Evolutionary conservation across 73 alveolate genomes (phyloP), one percentile per base, ranked within the genome.

Genomic region (Paramecium sexaurelia): DNA sequence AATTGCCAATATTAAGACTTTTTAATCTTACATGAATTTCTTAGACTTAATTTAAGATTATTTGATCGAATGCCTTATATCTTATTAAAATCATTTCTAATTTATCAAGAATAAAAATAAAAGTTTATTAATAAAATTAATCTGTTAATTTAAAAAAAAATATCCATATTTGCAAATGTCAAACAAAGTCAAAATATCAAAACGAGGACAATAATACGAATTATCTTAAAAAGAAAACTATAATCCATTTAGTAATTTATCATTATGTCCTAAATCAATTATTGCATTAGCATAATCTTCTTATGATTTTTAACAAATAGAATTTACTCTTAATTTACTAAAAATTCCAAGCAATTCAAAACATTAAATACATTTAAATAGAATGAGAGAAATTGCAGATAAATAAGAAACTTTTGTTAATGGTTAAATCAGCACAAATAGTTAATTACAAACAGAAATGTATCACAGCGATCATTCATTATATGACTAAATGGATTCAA

Each of bases 361-460:
- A 37, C 87, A 73, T 10, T 17, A 73, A 35, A 37, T 15, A 2
- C 56, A 73, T 73, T 35, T 73, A 13, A 7, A 19, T 7, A 73
- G 87, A 73, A 73, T 73, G 87, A 73, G 87, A 73, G 32, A 73
- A 73, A 35, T 73, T 5, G 87, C 87, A 20, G 87, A 73, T 32
- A 73, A 73, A 73, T 73, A 73, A n/a, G 83, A 66, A 10, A 66
- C 47, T 0, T 66, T 66, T 66, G 43, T 66, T 0, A 8, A 51
- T 51, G 67, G 67, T 17, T 51, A 2, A 17, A 17, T 51, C 33
- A 51, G 32, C 13, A 17, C 22, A 5, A 51, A 51, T 51, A 51
- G 67, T 51, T 20, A 51, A 51, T 6, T 51, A 15, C 32, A 51
- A 51, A 51, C 67, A 1, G 6, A n/a, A 5, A 13, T 51, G 5